Evolutionary conservation across 1,284 basidiomycete species (phyloP).

Genomic region (Tranzscheliella williamsii): DNA sequence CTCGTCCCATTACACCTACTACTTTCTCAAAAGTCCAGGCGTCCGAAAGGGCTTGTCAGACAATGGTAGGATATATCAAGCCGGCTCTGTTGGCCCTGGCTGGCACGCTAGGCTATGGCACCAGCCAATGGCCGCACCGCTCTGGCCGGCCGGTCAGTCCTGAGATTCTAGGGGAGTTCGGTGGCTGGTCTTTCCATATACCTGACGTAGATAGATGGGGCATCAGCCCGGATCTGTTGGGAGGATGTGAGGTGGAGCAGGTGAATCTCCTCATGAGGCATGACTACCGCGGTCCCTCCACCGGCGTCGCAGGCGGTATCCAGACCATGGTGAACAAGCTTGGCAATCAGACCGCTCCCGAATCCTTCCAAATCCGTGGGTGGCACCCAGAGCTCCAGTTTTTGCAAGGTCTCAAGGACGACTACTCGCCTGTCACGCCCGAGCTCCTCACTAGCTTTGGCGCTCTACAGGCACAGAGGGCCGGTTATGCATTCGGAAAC

Average conservation of each 20-base stretch:
- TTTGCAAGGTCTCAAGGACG: constrained; percentile 3
- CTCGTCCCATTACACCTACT: too few species aligned
- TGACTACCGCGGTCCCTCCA: constrained; percentile 18
- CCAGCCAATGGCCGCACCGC: too few species aligned
- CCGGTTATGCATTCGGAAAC: constrained; percentile 10
- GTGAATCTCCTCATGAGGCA: constrained; percentile 18
- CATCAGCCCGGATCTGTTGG: background rate
- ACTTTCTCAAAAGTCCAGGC: too few species aligned
- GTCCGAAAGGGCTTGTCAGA: too few species aligned
- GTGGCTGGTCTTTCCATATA: constrained; percentile 19
- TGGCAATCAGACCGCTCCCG: constrained; percentile 5
- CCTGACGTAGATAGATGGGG: constrained; percentile 7
- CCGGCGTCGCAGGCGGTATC: constrained; percentile 8
- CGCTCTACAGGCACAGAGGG: constrained; percentile 6
- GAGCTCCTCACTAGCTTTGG: constrained; percentile 16
- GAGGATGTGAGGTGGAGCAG: constrained; percentile 9
- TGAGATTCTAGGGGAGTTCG: constrained; percentile 8
- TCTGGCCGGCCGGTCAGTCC: constrained; percentile 13
- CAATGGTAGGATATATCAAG: too few species aligned
- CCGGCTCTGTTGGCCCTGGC: too few species aligned
- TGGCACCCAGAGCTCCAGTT: constrained; percentile 10
- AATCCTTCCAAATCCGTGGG: too few species aligned
- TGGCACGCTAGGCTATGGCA: too few species aligned
- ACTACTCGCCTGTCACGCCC: constrained; percentile 6
- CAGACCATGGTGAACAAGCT: constrained; percentile 12